These are phyloP conservation scores for Neostapfia colusana DNA, from an alignment of 176 grass and related monocot genomes.

Conservation along the genomic window DNA sequence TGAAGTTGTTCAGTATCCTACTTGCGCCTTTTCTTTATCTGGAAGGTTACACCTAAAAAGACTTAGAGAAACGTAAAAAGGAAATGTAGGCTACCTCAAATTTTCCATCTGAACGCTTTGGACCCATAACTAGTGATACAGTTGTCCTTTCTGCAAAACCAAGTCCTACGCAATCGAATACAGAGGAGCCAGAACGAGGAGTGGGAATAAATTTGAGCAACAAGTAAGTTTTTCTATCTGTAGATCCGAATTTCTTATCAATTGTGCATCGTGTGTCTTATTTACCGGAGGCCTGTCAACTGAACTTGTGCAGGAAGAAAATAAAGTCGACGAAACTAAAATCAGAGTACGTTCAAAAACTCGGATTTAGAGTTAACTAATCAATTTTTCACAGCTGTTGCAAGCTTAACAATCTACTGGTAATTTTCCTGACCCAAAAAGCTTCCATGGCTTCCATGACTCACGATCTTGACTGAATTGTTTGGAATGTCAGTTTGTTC, in stretches of 20 bases:
- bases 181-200: neutral
- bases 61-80: neutral
- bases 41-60: neutral
- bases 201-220: slow-evolving; percentile 43
- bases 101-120: slow-evolving; percentile 6
- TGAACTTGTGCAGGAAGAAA: slow-evolving; percentile 17
- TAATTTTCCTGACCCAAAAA: neutral
- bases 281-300: neutral
- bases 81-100: neutral
- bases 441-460: neutral
- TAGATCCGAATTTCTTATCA: neutral
- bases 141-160: slow-evolving; percentile 86
- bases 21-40: neutral
- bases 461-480: neutral
- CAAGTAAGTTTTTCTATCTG: slow-evolving; percentile 41
- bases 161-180: slow-evolving; percentile 47
- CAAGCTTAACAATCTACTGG: neutral
- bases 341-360: neutral
- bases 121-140: slow-evolving; percentile 45
- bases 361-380: slow-evolving; percentile 18
- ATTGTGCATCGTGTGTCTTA: neutral
- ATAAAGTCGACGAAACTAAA: neutral
- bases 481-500: neutral
- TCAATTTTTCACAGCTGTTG: neutral
- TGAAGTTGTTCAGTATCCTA: slow-evolving; percentile 73